Percentiles rank a stretch among this genome's conserved stretches.
Conservation (phyloP, 768 basidiomycete species). For the Fomitopsis serialis region DNA sequence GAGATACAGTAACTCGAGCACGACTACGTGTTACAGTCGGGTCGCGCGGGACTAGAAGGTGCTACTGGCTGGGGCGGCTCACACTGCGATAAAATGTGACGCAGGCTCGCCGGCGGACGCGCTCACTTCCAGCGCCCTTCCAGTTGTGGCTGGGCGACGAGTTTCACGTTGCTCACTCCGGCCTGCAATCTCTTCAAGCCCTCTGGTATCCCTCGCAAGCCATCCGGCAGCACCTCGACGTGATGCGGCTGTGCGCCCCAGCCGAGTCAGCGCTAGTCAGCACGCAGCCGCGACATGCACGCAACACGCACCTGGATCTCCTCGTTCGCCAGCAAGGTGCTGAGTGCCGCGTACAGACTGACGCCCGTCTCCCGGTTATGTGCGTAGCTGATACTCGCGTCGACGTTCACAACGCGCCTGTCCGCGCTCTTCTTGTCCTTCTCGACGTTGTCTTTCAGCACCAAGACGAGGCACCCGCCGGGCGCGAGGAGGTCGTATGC, state of each 20-base stretch:
- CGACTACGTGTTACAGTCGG: too few species aligned
- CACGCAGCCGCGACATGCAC: background rate
- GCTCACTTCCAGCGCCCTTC: too few species aligned
- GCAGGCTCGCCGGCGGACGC: too few species aligned
- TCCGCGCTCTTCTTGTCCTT: slow-evolving; percentile 5
- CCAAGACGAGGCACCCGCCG: slow-evolving; percentile 14
- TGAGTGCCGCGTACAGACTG: slow-evolving; percentile 10
- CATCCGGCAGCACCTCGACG: slow-evolving; percentile 17
- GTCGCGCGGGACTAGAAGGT: too few species aligned
- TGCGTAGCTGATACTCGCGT: background rate
- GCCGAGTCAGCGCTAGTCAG: background rate
- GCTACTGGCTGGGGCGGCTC: too few species aligned
- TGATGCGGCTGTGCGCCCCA: slow-evolving; percentile 13
- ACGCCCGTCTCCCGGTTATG: background rate
- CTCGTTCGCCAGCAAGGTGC: slow-evolving; percentile 8
- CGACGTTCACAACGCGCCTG: slow-evolving; percentile 11
- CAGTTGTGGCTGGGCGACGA: slow-evolving; percentile 35
- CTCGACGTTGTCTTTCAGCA: slow-evolving; percentile 7
- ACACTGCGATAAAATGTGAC: too few species aligned
- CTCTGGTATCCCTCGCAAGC: slow-evolving; percentile 13
- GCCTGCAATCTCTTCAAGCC: slow-evolving; percentile 14
- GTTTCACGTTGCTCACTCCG: slow-evolving; percentile 36
- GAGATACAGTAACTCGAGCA: too few species aligned
- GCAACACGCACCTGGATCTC: slow-evolving; percentile 13
- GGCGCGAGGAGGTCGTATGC: slow-evolving; percentile 16